These are phyloP conservation scores for Penicillium sp. DNA, from an alignment of 2,329 filamentous ascomycete genomes.

Conservation along the genomic window DNA sequence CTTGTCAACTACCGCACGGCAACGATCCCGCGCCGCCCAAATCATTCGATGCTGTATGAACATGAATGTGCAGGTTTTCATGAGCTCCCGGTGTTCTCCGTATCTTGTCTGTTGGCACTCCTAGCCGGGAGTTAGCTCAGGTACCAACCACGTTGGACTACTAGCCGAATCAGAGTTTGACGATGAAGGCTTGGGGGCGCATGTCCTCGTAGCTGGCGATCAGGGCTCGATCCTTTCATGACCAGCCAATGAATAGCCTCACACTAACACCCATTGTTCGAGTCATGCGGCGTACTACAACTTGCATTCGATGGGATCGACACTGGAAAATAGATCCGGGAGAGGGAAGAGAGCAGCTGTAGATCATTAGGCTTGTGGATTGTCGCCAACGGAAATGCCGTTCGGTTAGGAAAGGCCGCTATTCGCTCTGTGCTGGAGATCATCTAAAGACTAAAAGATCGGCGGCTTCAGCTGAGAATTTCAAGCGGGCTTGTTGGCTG, in stretches of 20 bases:
- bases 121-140: not conserved
- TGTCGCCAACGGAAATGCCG: not conserved
- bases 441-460: not conserved
- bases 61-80: not conserved
- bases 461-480: not conserved
- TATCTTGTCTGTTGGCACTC: not conserved
- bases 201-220: not conserved
- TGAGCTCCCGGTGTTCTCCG: not conserved
- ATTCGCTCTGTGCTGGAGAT: not conserved
- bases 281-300: not conserved
- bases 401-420: not conserved
- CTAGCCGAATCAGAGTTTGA: not conserved
- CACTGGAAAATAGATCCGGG: not conserved
- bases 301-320: not conserved
- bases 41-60: not conserved
- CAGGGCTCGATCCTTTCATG: not conserved
- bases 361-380: constrained; percentile 1
- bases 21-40: not conserved
- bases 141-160: not conserved
- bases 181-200: not conserved
- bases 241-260: not conserved
- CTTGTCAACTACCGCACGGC: not conserved
- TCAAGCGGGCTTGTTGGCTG: not conserved
- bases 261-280: not conserved
- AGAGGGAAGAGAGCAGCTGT: constrained; percentile 1